Percentiles rank a stretch among this genome's conserved stretches.
These are phyloP conservation scores for Ceratocystis alfenasii DNA, from an alignment of 2,329 filamentous ascomycete species.

Conservation along the genomic window DNA sequence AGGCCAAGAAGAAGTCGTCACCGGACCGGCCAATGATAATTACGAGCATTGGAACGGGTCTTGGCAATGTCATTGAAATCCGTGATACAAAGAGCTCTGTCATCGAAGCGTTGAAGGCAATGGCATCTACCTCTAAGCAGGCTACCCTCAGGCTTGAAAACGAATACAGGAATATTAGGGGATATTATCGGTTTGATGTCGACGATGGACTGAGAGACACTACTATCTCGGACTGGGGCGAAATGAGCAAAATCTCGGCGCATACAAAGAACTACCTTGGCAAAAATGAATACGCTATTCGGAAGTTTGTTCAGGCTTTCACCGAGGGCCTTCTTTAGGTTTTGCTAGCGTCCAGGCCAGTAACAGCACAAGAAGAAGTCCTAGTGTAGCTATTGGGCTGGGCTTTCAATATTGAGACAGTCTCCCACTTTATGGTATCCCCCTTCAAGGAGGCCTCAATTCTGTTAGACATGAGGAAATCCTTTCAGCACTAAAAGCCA, in stretches of 20 bases:
- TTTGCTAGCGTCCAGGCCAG: neutral
- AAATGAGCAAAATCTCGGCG: slow-evolving; percentile 24
- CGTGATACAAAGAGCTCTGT: slow-evolving; percentile 15
- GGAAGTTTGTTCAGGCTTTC: neutral
- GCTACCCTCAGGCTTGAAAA: slow-evolving; percentile 12
- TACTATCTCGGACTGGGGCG: slow-evolving; percentile 26
- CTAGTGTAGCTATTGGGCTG: neutral
- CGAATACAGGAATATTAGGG: slow-evolving; percentile 22
- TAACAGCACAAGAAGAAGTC: neutral
- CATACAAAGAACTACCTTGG: slow-evolving; percentile 25
- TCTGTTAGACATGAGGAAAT: neutral
- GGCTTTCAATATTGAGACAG: neutral
- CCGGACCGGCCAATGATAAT: slow-evolving; percentile 22
- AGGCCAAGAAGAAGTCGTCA: slow-evolving; percentile 23
- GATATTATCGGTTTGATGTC: slow-evolving; percentile 27
- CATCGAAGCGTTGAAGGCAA: neutral
- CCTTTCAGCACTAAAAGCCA: neutral
- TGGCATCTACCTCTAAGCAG: neutral
- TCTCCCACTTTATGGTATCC: neutral
- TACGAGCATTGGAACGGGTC: slow-evolving; percentile 27
- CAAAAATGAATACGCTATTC: neutral
- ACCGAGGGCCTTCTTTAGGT: neutral
- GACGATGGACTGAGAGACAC: slow-evolving; percentile 26
- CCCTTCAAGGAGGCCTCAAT: neutral
- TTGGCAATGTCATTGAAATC: slow-evolving; percentile 24